Evolutionary conservation across 1,284 basidiomycete species (phyloP), one percentile per base, ranked within the genome.

Genomic region (Ustilago curta): DNA sequence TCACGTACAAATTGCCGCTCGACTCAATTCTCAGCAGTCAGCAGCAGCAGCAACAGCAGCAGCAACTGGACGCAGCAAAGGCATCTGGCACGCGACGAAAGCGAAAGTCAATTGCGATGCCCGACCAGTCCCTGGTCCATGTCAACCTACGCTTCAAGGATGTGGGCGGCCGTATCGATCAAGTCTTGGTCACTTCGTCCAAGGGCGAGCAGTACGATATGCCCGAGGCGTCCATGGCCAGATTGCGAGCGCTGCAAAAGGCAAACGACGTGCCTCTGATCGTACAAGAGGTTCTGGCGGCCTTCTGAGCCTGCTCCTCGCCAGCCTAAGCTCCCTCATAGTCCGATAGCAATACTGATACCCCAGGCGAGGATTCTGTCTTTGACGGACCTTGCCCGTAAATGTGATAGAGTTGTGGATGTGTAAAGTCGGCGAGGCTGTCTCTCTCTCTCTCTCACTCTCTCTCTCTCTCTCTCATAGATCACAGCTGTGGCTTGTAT

Each of bases 251-350:
- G 21, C 35, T 70, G 35, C 67, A 70, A 49, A 70, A 70, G 55
- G 67, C 75, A 54, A 77, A 77, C 64, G 75, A 77, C 44, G 61
- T 77, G 37, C 75, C 75, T 0, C 21, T 77, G 55, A 70, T 77
- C 47, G 65, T 77, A n/a, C 70, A 74, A 55, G 75, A 77, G 56
- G 59, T 74, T 3, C 47, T 76, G 16, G 68, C 68, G 14, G 68
- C 69, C 35, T 68, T 76, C 62, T 76, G 49, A 59, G 18, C 43
- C 19, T n/a, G n/a, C 39, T 9, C 16, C 44, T 16, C 8, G 25
- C 44, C 35, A 37, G 12, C 11, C 35, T 16, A 4, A 2, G 19
- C 44, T 27, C 14, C 19, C 42, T 21, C 3, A 21, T 0, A 37
- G 35, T 37, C 35, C 35, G 35, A 37, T 37, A 37, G 12, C 25